Evolutionary conservation across 2,329 filamentous ascomycete species (phyloP).

Genomic region (Zalaria sp.): DNA sequence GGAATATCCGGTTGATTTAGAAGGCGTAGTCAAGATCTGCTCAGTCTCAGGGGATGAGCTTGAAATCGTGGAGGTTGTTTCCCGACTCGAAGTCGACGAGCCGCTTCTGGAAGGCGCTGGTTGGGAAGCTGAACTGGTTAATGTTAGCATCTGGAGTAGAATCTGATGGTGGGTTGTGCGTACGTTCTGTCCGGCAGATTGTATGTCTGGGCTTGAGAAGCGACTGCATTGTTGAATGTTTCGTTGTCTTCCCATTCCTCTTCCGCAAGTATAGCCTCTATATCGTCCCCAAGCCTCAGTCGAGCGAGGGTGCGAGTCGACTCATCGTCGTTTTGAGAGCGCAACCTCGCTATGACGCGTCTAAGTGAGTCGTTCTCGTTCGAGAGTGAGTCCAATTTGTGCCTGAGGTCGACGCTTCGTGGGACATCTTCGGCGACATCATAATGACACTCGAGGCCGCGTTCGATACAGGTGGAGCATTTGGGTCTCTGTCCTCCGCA

Average conservation of each 20-base stretch:
- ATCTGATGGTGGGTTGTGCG: too few relatives aligned
- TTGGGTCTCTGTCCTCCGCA: slow-evolving; percentile 3
- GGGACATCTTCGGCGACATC: slow-evolving; percentile 2
- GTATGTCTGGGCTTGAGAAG: too few relatives aligned
- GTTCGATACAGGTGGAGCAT: slow-evolving; percentile 2
- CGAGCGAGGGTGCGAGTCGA: slow-evolving; percentile 1
- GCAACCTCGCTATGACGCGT: background rate
- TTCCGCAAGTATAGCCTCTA: slow-evolving; percentile 1
- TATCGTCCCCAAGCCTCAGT: slow-evolving; percentile 3
- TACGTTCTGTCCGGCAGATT: too few relatives aligned
- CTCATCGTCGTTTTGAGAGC: slow-evolving; percentile 3
- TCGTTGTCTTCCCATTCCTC: background rate
- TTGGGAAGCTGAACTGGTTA: too few relatives aligned
- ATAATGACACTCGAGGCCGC: slow-evolving; percentile 1
- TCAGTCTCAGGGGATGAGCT: too few relatives aligned
- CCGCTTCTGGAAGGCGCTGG: too few relatives aligned
- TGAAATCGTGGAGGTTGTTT: too few relatives aligned
- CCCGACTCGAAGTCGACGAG: too few relatives aligned
- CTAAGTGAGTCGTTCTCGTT: background rate
- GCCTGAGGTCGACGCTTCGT: slow-evolving; percentile 2
- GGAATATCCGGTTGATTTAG: too few relatives aligned
- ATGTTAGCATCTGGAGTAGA: too few relatives aligned
- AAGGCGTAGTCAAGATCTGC: too few relatives aligned
- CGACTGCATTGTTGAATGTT: too few relatives aligned
- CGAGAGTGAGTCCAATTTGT: slow-evolving; percentile 2